phyloP scores from a whole-genome alignment of 257 asterid genomes.

The Solanum dulcamara region DNA sequence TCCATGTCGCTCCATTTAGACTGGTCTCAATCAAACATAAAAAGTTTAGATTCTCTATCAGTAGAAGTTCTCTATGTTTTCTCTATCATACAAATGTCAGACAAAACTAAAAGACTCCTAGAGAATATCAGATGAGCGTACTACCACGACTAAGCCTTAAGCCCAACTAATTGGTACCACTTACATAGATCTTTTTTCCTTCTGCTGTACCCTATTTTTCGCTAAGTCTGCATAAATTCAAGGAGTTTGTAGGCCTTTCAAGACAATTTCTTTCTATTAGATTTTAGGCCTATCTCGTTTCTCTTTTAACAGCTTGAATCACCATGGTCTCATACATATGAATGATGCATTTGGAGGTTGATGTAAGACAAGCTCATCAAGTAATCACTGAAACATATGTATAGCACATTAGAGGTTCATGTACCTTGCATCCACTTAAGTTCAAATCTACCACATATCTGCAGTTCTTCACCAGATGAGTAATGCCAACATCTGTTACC shows the following conservation, averaged over 20 bases:
- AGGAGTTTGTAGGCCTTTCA: not conserved
- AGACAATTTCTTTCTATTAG: not conserved
- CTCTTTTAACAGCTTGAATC: not conserved
- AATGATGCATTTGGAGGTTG: not conserved
- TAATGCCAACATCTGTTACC: constrained; percentile 71
- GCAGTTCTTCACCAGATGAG: constrained; percentile 65
- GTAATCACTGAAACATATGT: not conserved
- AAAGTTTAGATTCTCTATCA: not conserved
- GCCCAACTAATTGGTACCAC: not conserved
- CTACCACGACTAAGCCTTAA: not conserved
- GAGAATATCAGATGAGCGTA: not conserved
- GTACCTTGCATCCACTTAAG: constrained; percentile 94
- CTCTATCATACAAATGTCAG: not conserved
- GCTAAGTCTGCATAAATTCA: not conserved
- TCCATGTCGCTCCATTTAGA: not conserved
- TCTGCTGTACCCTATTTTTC: not conserved
- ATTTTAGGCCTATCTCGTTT: not conserved
- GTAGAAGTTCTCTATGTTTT: not conserved
- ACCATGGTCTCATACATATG: not conserved
- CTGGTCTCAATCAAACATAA: not conserved
- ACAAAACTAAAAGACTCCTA: not conserved
- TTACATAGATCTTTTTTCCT: not conserved
- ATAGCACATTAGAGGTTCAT: not conserved
- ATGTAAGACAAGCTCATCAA: not conserved
- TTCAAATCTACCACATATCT: constrained; percentile 56